phyloP scores from a whole-genome alignment of 306 rosid genomes.

The Dalbergia oliveri region DNA sequence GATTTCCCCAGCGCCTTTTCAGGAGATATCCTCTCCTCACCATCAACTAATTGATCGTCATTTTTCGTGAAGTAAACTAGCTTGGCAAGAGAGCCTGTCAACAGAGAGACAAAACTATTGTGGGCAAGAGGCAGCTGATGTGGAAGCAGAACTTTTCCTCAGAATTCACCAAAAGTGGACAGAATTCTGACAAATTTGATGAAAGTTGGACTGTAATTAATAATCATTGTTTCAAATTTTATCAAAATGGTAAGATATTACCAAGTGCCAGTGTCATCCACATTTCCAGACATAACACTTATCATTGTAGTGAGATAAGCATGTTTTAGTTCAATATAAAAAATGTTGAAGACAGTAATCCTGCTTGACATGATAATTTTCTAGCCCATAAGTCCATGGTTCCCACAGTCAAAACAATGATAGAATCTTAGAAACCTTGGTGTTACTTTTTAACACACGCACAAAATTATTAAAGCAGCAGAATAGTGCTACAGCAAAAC shows the following conservation, averaged over 20 bases:
- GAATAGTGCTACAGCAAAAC: not conserved
- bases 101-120: conserved; percentile 35
- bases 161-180: conserved; percentile 9
- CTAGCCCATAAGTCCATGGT: conserved; percentile 4
- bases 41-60: conserved; percentile 47
- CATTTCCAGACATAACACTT: not conserved
- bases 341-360: conserved; percentile 4
- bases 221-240: not conserved
- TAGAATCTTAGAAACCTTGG: conserved; percentile 12
- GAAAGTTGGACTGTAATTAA: conserved; percentile 24
- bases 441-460: not conserved
- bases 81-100: conserved; percentile 82
- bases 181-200: conserved; percentile 25
- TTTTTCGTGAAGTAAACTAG: conserved; percentile 80
- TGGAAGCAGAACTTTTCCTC: conserved; percentile 31
- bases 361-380: conserved; percentile 19
- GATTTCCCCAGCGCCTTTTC: conserved; percentile 52
- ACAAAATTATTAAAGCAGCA: not conserved
- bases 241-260: conserved; percentile 1
- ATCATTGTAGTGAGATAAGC: not conserved
- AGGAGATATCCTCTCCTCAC: conserved; percentile 52
- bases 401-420: conserved; percentile 21
- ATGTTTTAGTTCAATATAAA: not conserved
- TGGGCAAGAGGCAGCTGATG: conserved; percentile 8
- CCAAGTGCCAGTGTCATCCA: not conserved